phyloP scores from a whole-genome alignment of 106 monocot species.

The Triglochin maritima region DNA sequence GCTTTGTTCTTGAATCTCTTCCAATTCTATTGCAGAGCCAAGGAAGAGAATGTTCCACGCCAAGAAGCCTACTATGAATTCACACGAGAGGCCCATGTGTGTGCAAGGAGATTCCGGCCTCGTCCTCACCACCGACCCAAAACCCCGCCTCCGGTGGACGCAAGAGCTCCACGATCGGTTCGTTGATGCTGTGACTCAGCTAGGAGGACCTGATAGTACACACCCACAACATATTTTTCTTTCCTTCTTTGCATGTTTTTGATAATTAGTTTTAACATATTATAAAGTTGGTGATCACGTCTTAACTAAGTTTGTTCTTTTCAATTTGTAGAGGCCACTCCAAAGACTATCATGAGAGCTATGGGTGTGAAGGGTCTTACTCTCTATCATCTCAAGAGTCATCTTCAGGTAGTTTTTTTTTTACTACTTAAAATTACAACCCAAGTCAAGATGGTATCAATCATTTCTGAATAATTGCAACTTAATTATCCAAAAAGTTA shows the following conservation, averaged over 20 bases:
- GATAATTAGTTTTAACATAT: neutral
- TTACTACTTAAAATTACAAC: neutral
- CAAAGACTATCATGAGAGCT: conserved; percentile 98
- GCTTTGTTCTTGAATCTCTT: conserved; percentile 59
- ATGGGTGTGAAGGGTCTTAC: conserved; percentile 97
- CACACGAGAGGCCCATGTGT: conserved; percentile 60
- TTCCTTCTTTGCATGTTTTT: conserved; percentile 2
- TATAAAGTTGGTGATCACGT: neutral
- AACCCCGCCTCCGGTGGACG: conserved; percentile 97
- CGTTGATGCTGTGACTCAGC: conserved; percentile 92
- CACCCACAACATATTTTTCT: neutral
- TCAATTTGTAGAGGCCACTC: conserved; percentile 72
- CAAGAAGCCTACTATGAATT: conserved; percentile 53
- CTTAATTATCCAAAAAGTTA: neutral
- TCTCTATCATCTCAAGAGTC: conserved; percentile 94
- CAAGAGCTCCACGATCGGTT: conserved; percentile 96
- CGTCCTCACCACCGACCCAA: conserved; percentile 96
- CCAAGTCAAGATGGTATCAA: neutral
- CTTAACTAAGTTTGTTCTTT: neutral
- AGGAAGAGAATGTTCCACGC: conserved; percentile 51
- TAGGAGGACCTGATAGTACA: conserved; percentile 91
- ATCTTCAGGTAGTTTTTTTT: conserved; percentile 52
- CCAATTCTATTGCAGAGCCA: conserved; percentile 32
- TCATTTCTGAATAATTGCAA: neutral
- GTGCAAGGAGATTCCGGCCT: conserved; percentile 94